Base-by-base conservation (phyloP, 116 monocot genomes). In the Posidonia oceanica region DNA sequence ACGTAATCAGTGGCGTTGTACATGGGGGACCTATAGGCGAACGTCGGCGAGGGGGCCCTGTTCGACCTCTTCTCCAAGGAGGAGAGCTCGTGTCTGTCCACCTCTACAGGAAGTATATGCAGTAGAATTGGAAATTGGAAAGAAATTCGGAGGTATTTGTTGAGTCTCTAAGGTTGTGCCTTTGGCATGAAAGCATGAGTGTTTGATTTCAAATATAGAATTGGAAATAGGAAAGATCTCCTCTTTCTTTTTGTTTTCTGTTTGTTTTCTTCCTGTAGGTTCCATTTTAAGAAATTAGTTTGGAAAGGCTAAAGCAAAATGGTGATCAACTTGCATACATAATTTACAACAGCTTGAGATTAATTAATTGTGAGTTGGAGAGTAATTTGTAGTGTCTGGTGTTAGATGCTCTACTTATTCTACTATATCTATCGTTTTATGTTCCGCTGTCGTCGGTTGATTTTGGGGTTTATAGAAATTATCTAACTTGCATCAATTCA, bases 311-410 rank as follows among this genome's bases (percentile, higher is more conserved):
- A 14, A 91, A 97, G 72, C 64, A 70, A 36, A 73, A 52, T 20
- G 84, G 81, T 5, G 87, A 90, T 79, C 4, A 14, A 40, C 72
- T 84, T 76, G 90, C 98, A 54, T 55, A 14, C 61, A 64, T 90
- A 62, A 90, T 98, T 63, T 54, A 80, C 59, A 76, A 68, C 29
- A 90, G 36, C 5, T 74, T 98, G 69, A 89, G 86, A 75, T 74
- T 98, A 73, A 29, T 29, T 29, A 29, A 86, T 98, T 71, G 98
- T 98, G 71, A 93, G 98, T 89, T 41, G 48, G 74, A 71, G 39
- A 61, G 61, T 10, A 48, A 44, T 10, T 10, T 48, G 12, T 10
- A 10, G 21, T 68, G 29, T 21, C 40, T 41, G 48, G 48, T 58
- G 58, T 7, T 16, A 58, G n/a, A 58, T 58, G 16, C 58, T 58